Conservation (phyloP, 176 grass and related monocot genomes). For the Lolium rigidum region DNA sequence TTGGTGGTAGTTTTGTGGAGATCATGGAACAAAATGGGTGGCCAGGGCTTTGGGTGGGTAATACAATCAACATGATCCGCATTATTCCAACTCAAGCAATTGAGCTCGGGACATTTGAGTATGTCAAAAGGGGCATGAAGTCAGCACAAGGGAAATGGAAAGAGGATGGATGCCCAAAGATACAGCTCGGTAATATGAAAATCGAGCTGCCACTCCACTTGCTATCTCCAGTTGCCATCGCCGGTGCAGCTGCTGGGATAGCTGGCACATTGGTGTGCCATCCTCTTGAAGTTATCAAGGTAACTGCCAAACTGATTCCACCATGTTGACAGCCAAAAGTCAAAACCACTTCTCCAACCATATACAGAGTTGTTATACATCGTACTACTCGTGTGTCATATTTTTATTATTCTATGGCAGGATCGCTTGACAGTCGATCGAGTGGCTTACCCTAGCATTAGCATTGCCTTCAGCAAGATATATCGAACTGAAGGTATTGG, state of each 20-base stretch:
- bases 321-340: not conserved
- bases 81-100: conserved; percentile 1
- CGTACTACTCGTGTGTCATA: not conserved
- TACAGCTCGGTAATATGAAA: not conserved
- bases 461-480: not conserved
- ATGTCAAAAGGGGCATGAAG: not conserved
- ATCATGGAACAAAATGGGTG: not conserved
- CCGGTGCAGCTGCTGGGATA: not conserved
- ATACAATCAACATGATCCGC: conserved; percentile 4
- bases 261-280: not conserved
- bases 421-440: not conserved
- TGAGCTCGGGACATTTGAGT: not conserved
- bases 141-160: not conserved
- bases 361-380: not conserved
- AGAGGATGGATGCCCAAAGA: not conserved
- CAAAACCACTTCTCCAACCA: not conserved
- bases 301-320: not conserved
- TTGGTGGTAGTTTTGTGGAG: not conserved
- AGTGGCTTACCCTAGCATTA: not conserved
- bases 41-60: not conserved
- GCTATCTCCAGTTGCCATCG: not conserved
- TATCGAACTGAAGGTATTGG: not conserved
- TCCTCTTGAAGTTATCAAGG: not conserved
- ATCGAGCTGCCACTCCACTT: not conserved
- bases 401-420: not conserved